These are phyloP conservation scores for Chlorella vulgaris DNA, from an alignment of 139 green algal genomes.

Conservation along the genomic window DNA sequence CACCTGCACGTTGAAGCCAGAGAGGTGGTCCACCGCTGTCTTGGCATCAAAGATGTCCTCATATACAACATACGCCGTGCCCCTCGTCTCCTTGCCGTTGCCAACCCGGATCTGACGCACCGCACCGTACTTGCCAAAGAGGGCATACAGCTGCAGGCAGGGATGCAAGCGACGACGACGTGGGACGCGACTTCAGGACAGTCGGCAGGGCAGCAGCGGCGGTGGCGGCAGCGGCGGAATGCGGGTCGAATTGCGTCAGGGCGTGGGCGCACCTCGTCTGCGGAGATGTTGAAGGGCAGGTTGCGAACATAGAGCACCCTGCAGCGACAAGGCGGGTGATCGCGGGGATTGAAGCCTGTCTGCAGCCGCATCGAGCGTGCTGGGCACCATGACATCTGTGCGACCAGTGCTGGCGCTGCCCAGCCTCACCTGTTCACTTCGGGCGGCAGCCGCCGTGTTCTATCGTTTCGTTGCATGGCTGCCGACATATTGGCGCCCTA, in stretches of 20 bases:
- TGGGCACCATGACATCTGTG: no score
- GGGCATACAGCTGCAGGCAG: constrained; percentile 86
- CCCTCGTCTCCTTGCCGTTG: constrained; percentile 89
- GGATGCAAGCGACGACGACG: no score
- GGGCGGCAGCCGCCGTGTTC: constrained; percentile 50
- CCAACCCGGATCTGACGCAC: constrained; percentile 93
- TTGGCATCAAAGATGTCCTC: constrained; percentile 99
- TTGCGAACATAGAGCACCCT: constrained; percentile 90
- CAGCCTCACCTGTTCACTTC: constrained; percentile 72
- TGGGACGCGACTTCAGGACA: no score
- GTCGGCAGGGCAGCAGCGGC: no score
- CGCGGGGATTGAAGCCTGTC: no score
- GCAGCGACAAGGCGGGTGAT: not conserved
- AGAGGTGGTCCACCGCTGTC: constrained; percentile 88
- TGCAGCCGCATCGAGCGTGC: no score
- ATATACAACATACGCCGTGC: constrained; percentile 98
- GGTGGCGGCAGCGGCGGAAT: no score
- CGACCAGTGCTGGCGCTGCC: no score
- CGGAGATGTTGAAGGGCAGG: constrained; percentile 96
- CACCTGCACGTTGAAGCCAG: constrained; percentile 95
- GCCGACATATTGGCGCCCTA: no score
- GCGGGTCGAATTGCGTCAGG: no score
- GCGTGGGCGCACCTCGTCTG: constrained; percentile 81
- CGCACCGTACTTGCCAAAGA: constrained; percentile 97
- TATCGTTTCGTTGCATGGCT: constrained; percentile 7